Conservation (phyloP, 306 rosid genomes). For the Vigna hirtella region DNA sequence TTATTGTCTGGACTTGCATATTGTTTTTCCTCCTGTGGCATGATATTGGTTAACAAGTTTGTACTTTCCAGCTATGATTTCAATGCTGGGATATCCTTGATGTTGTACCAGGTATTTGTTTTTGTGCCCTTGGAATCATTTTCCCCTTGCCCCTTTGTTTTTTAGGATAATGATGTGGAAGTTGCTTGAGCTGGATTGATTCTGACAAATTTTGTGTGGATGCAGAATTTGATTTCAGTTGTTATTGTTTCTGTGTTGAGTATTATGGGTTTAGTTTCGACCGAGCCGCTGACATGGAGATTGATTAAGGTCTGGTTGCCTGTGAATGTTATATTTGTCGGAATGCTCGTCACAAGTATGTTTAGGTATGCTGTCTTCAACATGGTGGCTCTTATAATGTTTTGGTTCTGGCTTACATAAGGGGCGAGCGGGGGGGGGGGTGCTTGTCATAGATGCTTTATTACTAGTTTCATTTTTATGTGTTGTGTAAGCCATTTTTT, state of each 20-base stretch:
- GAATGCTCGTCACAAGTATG: constrained; percentile 98
- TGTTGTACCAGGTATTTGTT: constrained; percentile 86
- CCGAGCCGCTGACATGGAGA: constrained; percentile 93
- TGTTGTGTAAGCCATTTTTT: background rate
- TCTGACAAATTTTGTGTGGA: constrained; percentile 39
- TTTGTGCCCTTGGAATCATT: constrained; percentile 22
- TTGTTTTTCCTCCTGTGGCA: constrained; percentile 90
- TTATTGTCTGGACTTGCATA: constrained; percentile 89
- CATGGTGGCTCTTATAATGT: constrained; percentile 22
- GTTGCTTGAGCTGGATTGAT: constrained; percentile 36
- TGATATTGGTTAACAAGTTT: constrained; percentile 89
- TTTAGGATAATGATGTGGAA: constrained; percentile 4
- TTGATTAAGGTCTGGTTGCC: constrained; percentile 96
- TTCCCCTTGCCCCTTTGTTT: background rate
- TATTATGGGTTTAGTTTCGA: constrained; percentile 77
- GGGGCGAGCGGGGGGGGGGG: background rate
- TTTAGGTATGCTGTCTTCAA: constrained; percentile 72
- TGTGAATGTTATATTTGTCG: constrained; percentile 90
- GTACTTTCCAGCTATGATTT: constrained; percentile 92
- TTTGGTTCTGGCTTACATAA: constrained; percentile 21
- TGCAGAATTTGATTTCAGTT: constrained; percentile 95
- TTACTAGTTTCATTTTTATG: constrained; percentile 8
- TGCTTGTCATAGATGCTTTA: constrained; percentile 3
- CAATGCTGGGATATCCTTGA: constrained; percentile 90
- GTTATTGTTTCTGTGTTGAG: constrained; percentile 71